These are phyloP conservation scores for Tulasnella sp. DNA, from an alignment of 768 basidiomycete species.

Conservation along the genomic window DNA sequence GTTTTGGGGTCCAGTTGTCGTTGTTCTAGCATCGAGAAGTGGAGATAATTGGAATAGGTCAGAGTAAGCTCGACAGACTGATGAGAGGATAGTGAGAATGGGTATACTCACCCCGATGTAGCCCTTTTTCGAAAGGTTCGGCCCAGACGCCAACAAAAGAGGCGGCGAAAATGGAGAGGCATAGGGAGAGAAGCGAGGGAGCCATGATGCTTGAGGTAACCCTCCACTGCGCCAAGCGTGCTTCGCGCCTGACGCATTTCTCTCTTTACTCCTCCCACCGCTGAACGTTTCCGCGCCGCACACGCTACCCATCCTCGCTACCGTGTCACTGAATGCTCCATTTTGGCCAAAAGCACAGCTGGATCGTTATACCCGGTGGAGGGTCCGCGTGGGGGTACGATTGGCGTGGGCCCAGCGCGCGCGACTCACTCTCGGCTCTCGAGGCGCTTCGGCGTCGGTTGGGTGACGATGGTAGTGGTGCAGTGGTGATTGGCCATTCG, in stretches of 20 bases:
- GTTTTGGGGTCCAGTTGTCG: conserved; percentile 11
- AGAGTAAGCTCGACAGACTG: too few relatives aligned
- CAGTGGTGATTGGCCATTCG: conserved; percentile 84
- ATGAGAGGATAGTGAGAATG: too few relatives aligned
- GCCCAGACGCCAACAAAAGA: background rate
- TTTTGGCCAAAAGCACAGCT: conserved; percentile 69
- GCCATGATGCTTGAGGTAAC: background rate
- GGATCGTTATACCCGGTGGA: conserved; percentile 84
- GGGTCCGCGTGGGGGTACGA: conserved; percentile 89
- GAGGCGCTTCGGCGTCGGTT: conserved; percentile 51
- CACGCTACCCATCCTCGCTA: conserved; percentile 59
- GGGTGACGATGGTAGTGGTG: conserved; percentile 35
- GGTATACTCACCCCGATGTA: conserved; percentile 17
- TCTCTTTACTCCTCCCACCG: conserved; percentile 30
- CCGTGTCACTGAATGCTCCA: conserved; percentile 60
- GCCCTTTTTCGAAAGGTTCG: background rate
- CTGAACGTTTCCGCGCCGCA: conserved; percentile 10
- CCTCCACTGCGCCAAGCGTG: conserved; percentile 28
- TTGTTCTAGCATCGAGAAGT: background rate
- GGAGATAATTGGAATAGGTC: background rate
- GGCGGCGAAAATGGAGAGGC: conserved; percentile 11
- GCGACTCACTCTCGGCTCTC: conserved; percentile 68
- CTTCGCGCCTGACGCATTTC: conserved; percentile 9
- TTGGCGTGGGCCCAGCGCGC: conserved; percentile 85
- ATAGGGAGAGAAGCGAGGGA: background rate